Evolutionary conservation across 208 protist species (phyloP).

Genomic region (Crithidia sp.): DNA sequence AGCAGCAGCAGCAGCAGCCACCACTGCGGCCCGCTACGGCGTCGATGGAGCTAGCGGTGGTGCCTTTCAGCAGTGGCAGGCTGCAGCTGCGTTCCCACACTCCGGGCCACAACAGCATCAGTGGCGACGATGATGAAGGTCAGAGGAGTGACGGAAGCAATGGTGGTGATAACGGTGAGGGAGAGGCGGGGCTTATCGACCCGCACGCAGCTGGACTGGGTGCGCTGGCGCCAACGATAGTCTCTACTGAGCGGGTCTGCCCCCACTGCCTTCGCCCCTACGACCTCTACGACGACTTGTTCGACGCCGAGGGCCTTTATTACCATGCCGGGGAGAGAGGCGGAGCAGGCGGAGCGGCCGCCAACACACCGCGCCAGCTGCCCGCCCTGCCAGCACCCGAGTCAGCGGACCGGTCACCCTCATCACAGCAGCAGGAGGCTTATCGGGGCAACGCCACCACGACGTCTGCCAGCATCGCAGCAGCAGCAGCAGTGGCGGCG

Average conservation of each 20-base stretch:
- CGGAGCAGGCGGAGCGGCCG: neutral
- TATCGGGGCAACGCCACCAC: neutral
- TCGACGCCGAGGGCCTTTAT: constrained; percentile 2
- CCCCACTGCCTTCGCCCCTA: constrained; percentile 43
- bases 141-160: neutral
- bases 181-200: neutral
- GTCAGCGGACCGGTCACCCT: neutral
- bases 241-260: constrained; percentile 39
- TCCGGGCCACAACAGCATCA: neutral
- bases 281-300: constrained; percentile 15
- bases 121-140: neutral
- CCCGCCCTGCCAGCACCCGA: neutral
- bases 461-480: neutral
- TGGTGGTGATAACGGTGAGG: neutral
- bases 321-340: neutral
- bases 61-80: constrained; percentile 17
- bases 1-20: too few species aligned
- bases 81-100: constrained; percentile 1
- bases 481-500: neutral
- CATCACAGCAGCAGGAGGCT: neutral
- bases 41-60: constrained; percentile 28
- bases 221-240: constrained; percentile 23
- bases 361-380: neutral
- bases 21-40: neutral
- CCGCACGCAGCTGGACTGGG: neutral